Evolutionary conservation across 2,329 filamentous ascomycete species (phyloP), one percentile per base, ranked within the genome.

Genomic region (Colletotrichum australisinense): DNA sequence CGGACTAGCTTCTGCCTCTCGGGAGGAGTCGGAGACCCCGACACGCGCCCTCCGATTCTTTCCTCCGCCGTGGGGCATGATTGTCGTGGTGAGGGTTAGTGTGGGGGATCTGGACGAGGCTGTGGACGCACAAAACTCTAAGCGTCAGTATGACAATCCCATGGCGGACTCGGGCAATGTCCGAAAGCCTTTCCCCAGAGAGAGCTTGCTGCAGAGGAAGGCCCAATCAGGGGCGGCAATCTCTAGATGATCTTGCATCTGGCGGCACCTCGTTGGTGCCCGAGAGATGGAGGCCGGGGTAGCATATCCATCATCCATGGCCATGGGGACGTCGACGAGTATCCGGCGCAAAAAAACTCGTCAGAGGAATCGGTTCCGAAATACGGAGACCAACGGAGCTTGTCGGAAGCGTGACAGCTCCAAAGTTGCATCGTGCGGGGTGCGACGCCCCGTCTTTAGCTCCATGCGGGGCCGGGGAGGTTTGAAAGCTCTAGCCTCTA

Each of bases 351-450:
- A 42, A 16, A 42, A 65, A 65, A 22, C 14, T 52, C 46, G 62
- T 60, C 58, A 69, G 59, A 56, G 32, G 35, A 53, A 60, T 35
- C 32, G 46, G 55, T 65, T 65, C 70, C 67, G 70, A 73, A 49
- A 24, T 62, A 62, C 70, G 70, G 70, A 73, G 66, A 65, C 66
- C 32, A 38, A 70, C 70, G 70, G 67, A 73, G 69, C 64, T 68
- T 70, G 60, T 73, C 71, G 71, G 71, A 73, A 73, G 60, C 67
- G 35, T 65, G 71, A 73, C 60, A 63, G 28, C 28, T 62, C 56
- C 19, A 28, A 66, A 49, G 67, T 66, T 73, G 71, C 71, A 66
- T 73, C 35, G 71, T 71, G 71, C 67, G 71, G 70, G 71, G 71
- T 62, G 60, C 38, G 32, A 73, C 38, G 60, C 56, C 70, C 62